A percentile compares a stretch with the other conserved stretches of the same genome.
phyloP scores from a whole-genome alignment of 331 rosid genomes.

The Malus hybrid region DNA sequence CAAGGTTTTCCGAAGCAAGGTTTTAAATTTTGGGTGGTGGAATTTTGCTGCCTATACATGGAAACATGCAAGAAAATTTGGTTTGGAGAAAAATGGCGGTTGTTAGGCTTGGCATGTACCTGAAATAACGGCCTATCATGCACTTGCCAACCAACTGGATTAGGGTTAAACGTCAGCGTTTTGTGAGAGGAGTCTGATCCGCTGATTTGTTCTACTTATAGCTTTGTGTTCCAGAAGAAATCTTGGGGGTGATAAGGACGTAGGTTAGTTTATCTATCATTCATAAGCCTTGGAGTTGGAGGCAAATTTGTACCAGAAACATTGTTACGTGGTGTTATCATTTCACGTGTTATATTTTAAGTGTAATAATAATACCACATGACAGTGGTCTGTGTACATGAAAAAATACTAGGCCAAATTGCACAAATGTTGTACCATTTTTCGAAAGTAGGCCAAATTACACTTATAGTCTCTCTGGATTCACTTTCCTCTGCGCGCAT shows the following conservation, averaged over 20 bases:
- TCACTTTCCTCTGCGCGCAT: too few species aligned
- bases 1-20: constrained; percentile 8
- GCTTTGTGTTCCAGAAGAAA: neutral
- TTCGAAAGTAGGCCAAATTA: too few species aligned
- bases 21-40: constrained; percentile 22
- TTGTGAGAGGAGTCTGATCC: neutral
- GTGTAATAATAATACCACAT: too few species aligned
- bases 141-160: constrained; percentile 25
- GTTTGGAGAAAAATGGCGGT: constrained; percentile 10
- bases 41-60: constrained; percentile 19
- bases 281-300: neutral
- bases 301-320: too few species aligned
- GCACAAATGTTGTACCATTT: too few species aligned
- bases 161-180: neutral
- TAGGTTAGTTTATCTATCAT: neutral
- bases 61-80: neutral
- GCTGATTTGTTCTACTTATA: neutral
- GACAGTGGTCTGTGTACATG: too few species aligned
- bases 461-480: too few species aligned
- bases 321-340: too few species aligned
- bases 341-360: too few species aligned
- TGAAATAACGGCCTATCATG: constrained; percentile 40
- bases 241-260: neutral
- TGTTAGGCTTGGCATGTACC: constrained; percentile 19
- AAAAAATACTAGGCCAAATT: too few species aligned